Evolutionary conservation across 768 basidiomycete genomes (phyloP), one percentile per base, ranked within the genome.

Genomic region (Crepidotus variabilis): DNA sequence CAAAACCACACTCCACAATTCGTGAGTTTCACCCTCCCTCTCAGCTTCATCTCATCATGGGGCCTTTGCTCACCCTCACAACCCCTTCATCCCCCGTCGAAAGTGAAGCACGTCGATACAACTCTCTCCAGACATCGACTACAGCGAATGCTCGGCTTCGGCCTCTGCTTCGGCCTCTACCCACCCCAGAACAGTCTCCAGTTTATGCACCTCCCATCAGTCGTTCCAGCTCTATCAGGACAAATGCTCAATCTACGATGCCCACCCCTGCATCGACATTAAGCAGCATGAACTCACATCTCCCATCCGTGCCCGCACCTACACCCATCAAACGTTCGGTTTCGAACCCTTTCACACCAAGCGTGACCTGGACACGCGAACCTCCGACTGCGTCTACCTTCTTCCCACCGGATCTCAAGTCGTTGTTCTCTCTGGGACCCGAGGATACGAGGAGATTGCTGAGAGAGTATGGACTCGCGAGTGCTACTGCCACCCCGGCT

Each of bases 161-260:
- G 20, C 80, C 81, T 16, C 76, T 84, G 2, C 68, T 84, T 14
- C 77, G 81, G 0, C 81, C 82, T 1, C 67, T 79, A 18, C 76
- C 77, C 1, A 78, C 75, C 16, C 75, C 76, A 45, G 72, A 77
- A 49, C 78, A 80, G 60, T 79, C 78, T 5, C 79, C 78, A 2
- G 59, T 68, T 35, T 67, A 43, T 11, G 5, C 67, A 48, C 62
- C 69, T 8, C 36, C 67, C 11, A 63, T 68, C 47, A 66, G 63
- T 32, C 58, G 61, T 53, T 65, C 65, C 1, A 66, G 59, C 43
- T 70, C 71, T 8, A 59, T 63, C n/a, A 60, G 58, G 47, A 47
- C 59, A 56, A 55, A 66, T 57, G 55, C 61, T 53, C 36, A 62
- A 60, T 43, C 67, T 18, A 49, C 65, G 11, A 70, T 64, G 18